Evolutionary conservation across 129 eudicot species (phyloP).

Genomic region (Rutidosis leptorrhynchoides): DNA sequence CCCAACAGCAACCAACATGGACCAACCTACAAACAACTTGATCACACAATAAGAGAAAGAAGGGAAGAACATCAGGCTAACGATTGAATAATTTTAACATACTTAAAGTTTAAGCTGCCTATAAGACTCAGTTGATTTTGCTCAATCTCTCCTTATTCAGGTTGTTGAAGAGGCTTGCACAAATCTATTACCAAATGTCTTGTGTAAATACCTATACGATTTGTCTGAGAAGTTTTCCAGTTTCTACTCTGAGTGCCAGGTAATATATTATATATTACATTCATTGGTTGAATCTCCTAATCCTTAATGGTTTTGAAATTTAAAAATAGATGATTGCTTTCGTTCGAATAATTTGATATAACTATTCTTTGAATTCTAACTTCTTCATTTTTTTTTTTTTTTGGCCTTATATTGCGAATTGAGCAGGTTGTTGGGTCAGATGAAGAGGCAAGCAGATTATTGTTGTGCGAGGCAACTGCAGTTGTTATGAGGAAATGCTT

Average conservation of each 20-base stretch:
- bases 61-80: too few relatives aligned
- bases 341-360: too few relatives aligned
- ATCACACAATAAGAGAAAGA: too few relatives aligned
- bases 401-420: too few relatives aligned
- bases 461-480: conserved; percentile 91
- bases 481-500: conserved; percentile 88
- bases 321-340: too few relatives aligned
- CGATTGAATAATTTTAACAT: too few relatives aligned
- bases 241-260: conserved; percentile 85
- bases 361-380: too few relatives aligned
- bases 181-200: conserved; percentile 57
- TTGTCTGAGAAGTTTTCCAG: conserved; percentile 76
- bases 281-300: not conserved
- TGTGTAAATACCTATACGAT: conserved; percentile 77
- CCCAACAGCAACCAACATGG: too few relatives aligned
- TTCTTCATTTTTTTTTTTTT: too few relatives aligned
- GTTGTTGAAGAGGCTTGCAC: conserved; percentile 76
- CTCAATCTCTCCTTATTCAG: conserved; percentile 34
- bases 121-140: not conserved
- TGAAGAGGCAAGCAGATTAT: conserved; percentile 74
- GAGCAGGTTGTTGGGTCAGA: conserved; percentile 80
- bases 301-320: not conserved
- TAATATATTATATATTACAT: too few relatives aligned
- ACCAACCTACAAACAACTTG: too few relatives aligned
- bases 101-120: not conserved